Conservation (phyloP, 1,139 yeast genomes). For the Magnusiomyces paraingens region DNA sequence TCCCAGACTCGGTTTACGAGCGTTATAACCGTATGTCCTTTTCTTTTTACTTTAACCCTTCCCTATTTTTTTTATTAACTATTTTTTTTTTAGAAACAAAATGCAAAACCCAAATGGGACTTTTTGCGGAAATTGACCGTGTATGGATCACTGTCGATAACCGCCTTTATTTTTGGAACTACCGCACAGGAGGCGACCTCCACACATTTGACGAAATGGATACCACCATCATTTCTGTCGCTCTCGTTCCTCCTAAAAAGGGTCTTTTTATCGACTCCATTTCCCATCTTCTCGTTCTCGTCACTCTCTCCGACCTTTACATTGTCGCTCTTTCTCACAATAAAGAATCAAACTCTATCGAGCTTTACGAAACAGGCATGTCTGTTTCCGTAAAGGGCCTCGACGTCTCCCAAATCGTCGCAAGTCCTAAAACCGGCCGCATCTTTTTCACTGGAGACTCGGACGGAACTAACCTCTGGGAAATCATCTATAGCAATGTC, state of each 20-base stretch:
- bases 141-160: conserved; percentile 88
- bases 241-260: conserved; percentile 69
- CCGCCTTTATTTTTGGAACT: conserved; percentile 79
- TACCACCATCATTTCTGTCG: conserved; percentile 70
- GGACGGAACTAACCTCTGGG: conserved; percentile 82
- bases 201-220: conserved; percentile 77
- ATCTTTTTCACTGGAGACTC: conserved; percentile 75
- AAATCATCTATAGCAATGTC: conserved; percentile 73
- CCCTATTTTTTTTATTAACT: no score
- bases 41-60: neutral
- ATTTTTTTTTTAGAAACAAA: conserved; percentile 47
- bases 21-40: conserved; percentile 45
- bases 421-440: conserved; percentile 62
- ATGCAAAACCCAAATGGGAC: conserved; percentile 69
- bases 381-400: conserved; percentile 75
- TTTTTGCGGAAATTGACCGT: conserved; percentile 73
- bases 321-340: conserved; percentile 66
- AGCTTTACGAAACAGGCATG: conserved; percentile 77
- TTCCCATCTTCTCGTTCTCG: conserved; percentile 61
- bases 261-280: conserved; percentile 77
- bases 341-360: conserved; percentile 41
- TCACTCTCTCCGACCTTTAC: conserved; percentile 76
- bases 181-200: conserved; percentile 57
- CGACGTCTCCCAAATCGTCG: conserved; percentile 56
- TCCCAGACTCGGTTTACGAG: conserved; percentile 79